Evolutionary conservation across 1,139 yeast species (phyloP), one percentile per base, ranked within the genome.

Genomic region (Suzukiozyma palmioleophila): DNA sequence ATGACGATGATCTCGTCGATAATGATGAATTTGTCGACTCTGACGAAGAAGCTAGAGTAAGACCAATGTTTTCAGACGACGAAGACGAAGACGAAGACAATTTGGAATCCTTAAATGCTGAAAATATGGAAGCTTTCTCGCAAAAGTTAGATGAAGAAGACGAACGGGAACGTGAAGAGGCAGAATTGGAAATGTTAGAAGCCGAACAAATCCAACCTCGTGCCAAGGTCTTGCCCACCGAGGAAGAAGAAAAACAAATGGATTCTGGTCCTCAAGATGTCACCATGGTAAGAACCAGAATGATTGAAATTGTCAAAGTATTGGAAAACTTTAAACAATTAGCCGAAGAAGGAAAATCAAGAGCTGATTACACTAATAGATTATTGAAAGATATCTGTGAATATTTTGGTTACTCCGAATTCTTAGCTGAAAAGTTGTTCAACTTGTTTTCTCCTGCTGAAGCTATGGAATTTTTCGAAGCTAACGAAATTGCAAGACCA

Each of bases 391-490:
- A 94, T 64, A 87, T 94, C 39, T 82, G 94, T 60, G 86, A 84
- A 55, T 94, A 94, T 67, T 94, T 90, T 57, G 98, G 98, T n/a
- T 94, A 94, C 66, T 79, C 92, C n/a, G 86, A 81, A 52, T 89
- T 84, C 60, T 75, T 94, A 55, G 98, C 98, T 24, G 97, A 89
- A 56, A 90, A 90, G 62, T 74, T 92, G 45, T 89, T 89, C 69
- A 81, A 89, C 54, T 73, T 92, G 46, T 94, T 94, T 60, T 79
- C 94, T 12, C 97, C 97, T 29, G 75, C 92, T 13, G 99, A 94
- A 69, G 98, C 98, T 13, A 79, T 94, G 76, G 98, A 92, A 63
- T 94, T 94, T 59, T 94, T 94, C 53, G 98, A 94, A 69, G 97
- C 98, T 36, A 92, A 92, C 66, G 99, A 94, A 68, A 87, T 90